These are phyloP conservation scores for Escovopsis sp. DNA, from an alignment of 2,329 filamentous ascomycete species.

Conservation along the genomic window DNA sequence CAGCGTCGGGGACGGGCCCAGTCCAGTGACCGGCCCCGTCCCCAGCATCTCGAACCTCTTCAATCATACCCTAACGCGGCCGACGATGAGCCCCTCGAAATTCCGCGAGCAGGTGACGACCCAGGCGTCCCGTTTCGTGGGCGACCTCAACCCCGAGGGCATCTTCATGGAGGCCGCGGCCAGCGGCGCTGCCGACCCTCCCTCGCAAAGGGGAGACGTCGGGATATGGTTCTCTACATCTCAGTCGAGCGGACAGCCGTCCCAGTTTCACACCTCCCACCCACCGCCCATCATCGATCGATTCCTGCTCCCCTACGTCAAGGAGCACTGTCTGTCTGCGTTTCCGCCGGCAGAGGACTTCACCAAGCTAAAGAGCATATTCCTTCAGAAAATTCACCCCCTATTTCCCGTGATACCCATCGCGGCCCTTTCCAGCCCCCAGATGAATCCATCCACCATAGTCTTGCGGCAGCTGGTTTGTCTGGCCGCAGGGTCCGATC, in stretches of 20 bases:
- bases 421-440: constrained; percentile 15
- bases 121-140: constrained; percentile 35
- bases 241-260: constrained; percentile 13
- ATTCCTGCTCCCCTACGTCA: constrained; percentile 27
- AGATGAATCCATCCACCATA: constrained; percentile 22
- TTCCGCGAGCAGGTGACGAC: constrained; percentile 7
- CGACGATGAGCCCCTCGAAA: background rate
- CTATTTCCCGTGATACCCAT: constrained; percentile 37
- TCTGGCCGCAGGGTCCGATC: constrained; percentile 37
- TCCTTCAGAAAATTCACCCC: constrained; percentile 38
- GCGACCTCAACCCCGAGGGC: constrained; percentile 44
- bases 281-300: constrained; percentile 26
- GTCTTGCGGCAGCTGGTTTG: constrained; percentile 40
- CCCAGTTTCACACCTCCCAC: constrained; percentile 23
- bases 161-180: constrained; percentile 42
- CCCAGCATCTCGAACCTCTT: background rate
- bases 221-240: constrained; percentile 36
- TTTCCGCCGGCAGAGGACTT: constrained; percentile 34
- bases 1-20: background rate
- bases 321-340: constrained; percentile 31
- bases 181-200: constrained; percentile 16
- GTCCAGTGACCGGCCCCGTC: background rate
- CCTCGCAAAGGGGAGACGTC: constrained; percentile 35
- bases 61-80: background rate
- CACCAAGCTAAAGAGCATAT: constrained; percentile 29